Evolutionary conservation across 2,329 filamentous ascomycete species (phyloP), one percentile per base, ranked within the genome.

Genomic region (Helotiales sp.): DNA sequence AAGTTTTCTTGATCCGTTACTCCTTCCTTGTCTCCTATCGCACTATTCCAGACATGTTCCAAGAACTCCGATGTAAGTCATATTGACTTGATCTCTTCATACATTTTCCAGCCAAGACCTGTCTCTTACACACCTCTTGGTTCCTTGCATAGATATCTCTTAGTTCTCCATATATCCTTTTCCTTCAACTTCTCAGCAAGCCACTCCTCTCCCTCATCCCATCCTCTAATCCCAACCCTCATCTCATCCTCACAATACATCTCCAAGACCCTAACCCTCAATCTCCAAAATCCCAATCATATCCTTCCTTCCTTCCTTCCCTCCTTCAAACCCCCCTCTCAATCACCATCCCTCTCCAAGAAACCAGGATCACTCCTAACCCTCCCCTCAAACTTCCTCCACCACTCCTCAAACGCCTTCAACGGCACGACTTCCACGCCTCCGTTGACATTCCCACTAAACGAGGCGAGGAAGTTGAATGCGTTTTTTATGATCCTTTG

Each of bases 381-480:
- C 70, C 87, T 88, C 60, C 85, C 84, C 77, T 99, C 93, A 76
- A 99, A 99, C 75, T 97, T 98, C 60, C 81, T 83, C 95, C 96
- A 99, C 95, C 96, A 99, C 58, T 96, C 91, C 75, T 96, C 89
- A 72, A 99, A 99, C 5, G 90, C 91, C 75, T 90, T 95, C 63
- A 99, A 75, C n/a, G 95, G 93, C 24, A 99, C 90, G 12, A 96
- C 89, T 72, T 98, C 93, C 46, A 89, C 83, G 0, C 89, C 89
- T 1, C 78, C 81, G 24, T 81, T 80, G 50, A 79, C 78, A 56
- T 82, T 81, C 34, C 85, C 84, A 59, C 88, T 90, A 78, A 96
- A 98, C 67, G 91, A 89, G 3, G 93, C 86, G 57, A 99, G 79
- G 72, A 96, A 98, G 75, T 99, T 97, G 74, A 98, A 99, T 13